Evolutionary conservation across 495 filamentous ascomycete genomes (phyloP), one percentile per base, ranked within the genome.

Genomic region (Staphylotrichum tortipilum): DNA sequence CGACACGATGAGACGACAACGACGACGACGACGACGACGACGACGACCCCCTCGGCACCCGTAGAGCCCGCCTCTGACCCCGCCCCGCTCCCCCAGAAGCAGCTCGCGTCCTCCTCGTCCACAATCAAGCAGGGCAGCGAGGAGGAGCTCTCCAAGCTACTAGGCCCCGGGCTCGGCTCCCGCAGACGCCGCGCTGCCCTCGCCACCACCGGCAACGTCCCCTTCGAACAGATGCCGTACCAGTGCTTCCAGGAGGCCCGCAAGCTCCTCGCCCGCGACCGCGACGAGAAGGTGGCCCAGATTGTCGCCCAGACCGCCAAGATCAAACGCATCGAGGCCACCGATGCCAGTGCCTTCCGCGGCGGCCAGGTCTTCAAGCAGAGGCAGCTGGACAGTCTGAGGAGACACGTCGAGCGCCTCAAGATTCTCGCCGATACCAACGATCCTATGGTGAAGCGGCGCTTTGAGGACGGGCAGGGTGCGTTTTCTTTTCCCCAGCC

Each of bases 171-270:
- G 33, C 71, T 91, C 58, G 88, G 88, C 39, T 94, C 89, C 41
- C 81, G 86, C 55, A 81, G 89, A 73, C 85, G 89, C 46, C 81
- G 89, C 60, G 87, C 82, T 4, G 85, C 85, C 5, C 65, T 94
- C 53, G 80, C 80, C 52, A 73, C 74, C 17, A 79, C 83, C 9
- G 69, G 75, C 52, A 79, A 83, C 53, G 72, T 95, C 49, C 92
- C 91, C 40, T 97, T 99, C 68, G 85, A 91, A 66, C 85, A 89
- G 61, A 69, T 95, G 54, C 90, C 90, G 29, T 95, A 94, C 69
- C 89, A 97, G 74, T 91, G 86, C 63, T 99, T 95, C 77, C 92
- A 99, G 68, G 87, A 95, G 68, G 92, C 92, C 34, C 83, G 89
- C 47, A 85, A 86, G 59, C 65, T 97, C 30, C 74, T 99, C 36